Percentiles rank a stretch among this genome's conserved stretches.
These are phyloP conservation scores for Xylariaceae sp. DNA, from an alignment of 2,329 filamentous ascomycete genomes.

Conservation along the genomic window DNA sequence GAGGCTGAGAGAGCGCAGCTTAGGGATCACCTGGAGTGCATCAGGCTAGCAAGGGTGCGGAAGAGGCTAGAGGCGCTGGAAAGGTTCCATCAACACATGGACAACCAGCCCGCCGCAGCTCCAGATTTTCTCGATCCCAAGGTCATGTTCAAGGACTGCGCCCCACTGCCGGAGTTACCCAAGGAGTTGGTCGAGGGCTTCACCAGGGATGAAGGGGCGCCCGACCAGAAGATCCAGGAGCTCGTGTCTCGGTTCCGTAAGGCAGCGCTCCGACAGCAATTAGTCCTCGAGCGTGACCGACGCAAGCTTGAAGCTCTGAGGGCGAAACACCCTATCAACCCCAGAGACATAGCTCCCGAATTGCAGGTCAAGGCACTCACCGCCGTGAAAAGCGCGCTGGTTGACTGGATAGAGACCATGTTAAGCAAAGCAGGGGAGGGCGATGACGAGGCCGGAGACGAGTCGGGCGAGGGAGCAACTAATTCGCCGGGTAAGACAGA, in stretches of 20 bases:
- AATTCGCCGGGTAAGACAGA: slow-evolving; percentile 17
- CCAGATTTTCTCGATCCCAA: slow-evolving; percentile 45
- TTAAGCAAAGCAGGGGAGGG: slow-evolving; percentile 45
- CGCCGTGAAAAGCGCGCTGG: slow-evolving; percentile 53
- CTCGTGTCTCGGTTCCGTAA: slow-evolving; percentile 52
- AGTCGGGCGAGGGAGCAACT: slow-evolving; percentile 6
- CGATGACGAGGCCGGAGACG: slow-evolving; percentile 22
- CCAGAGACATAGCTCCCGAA: slow-evolving; percentile 31
- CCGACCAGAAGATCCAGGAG: slow-evolving; percentile 39
- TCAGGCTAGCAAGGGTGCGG: slow-evolving; percentile 48
- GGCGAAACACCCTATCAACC: slow-evolving; percentile 32
- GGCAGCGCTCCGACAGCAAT: slow-evolving; percentile 52
- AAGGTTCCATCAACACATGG: slow-evolving; percentile 45
- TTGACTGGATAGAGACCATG: slow-evolving; percentile 61
- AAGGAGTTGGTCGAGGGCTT: slow-evolving; percentile 47
- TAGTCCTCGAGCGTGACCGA: slow-evolving; percentile 52
- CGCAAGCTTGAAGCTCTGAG: slow-evolving; percentile 46
- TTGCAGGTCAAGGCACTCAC: slow-evolving; percentile 49
- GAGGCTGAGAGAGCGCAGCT: slow-evolving; percentile 30
- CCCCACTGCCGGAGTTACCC: slow-evolving; percentile 46
- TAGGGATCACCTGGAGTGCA: slow-evolving; percentile 46
- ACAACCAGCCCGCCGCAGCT: slow-evolving; percentile 46
- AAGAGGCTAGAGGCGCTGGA: slow-evolving; percentile 46
- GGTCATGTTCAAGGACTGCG: slow-evolving; percentile 41
- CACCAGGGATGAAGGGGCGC: slow-evolving; percentile 35